Base-by-base conservation (phyloP, 2,329 filamentous ascomycete genomes). In the Fusarium decemcellulare region DNA sequence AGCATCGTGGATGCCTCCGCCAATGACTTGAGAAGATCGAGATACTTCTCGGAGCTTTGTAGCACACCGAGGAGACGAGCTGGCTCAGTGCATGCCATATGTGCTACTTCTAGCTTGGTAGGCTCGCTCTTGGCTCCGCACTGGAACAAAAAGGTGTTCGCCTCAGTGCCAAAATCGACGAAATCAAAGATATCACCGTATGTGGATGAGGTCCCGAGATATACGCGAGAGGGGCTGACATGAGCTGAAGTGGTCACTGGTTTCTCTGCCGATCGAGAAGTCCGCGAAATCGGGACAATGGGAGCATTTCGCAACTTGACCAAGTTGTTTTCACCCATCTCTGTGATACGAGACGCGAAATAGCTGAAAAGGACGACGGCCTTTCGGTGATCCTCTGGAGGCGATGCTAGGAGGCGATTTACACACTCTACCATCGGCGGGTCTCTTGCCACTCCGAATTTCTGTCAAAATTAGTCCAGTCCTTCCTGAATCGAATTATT, bases 151-250 rank as follows among this genome's bases (percentile, higher is more conserved):
- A 99, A 99, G 0, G 92, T 85, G 74, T 98, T 98, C 3, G 93
- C 95, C 76, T 95, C 91, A 36, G 86, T 83, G 0, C 95, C 94
- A 81, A 98, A 99, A 77, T 98, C 93, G 14, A 98, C 95, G 79
- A 98, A 99, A 77, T 98, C 94, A 71, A 99, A 97, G 34, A 99
- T 97, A 34, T 97, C 93, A 11, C 90, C 92, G 74, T 97, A 99
- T 8, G 85, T 86, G 3, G 82, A 78, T 7, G 87, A 90, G 30
- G 70, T 91, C 9, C 96, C 96, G 3, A 99, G 85, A 77, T 97
- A 99, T 67, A 92, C 94, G 42, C 90, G 85, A 47, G 86, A 87
- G 6, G 96, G 95, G 15, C 88, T 85, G 46, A 94, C 85, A 71
- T 78, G 72, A 4, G 74, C 71, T 2, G 74, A 42, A 3, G 54